Percentiles rank a stretch among this genome's conserved stretches.
Conservation (phyloP, 352 stramenopile species). For the Phytophthora chlamydospora region DNA sequence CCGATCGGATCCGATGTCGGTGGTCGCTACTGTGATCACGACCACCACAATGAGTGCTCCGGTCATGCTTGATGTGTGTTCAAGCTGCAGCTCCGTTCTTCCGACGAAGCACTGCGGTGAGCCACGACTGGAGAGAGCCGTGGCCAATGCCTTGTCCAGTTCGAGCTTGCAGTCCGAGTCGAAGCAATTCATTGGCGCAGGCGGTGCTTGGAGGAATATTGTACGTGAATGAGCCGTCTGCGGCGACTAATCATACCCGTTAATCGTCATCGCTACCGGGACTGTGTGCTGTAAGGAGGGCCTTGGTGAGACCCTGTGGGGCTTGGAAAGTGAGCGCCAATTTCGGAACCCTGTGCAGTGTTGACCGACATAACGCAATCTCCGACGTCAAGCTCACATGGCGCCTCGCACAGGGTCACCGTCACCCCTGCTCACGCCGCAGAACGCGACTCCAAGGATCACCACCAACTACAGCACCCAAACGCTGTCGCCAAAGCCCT, state of each 20-base stretch:
- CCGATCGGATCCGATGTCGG: too few relatives aligned
- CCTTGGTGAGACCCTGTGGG: too few relatives aligned
- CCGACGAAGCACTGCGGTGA: background rate
- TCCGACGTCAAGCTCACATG: conserved; percentile 19
- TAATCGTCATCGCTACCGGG: conserved; percentile 6
- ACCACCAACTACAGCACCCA: conserved; percentile 28
- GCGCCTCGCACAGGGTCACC: conserved; percentile 13
- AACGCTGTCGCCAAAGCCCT: conserved; percentile 14
- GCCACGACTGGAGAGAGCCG: conserved; percentile 21
- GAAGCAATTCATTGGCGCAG: conserved; percentile 4
- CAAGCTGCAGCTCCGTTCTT: too few relatives aligned
- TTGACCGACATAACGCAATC: conserved; percentile 18
- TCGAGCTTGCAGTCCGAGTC: background rate
- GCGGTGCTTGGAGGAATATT: too few relatives aligned
- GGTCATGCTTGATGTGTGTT: conserved; percentile 23
- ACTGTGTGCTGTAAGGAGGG: too few relatives aligned
- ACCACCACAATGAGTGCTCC: conserved; percentile 16
- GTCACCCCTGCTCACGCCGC: conserved; percentile 21
- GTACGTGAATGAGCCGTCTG: too few relatives aligned
- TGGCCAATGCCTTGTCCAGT: conserved; percentile 12
- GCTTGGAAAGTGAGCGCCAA: conserved; percentile 1
- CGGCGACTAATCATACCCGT: too few relatives aligned
- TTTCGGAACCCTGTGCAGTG: conserved; percentile 7
- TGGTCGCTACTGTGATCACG: conserved; percentile 8
- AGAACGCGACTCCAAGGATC: conserved; percentile 20